A percentile compares a stretch with the other conserved stretches of the same genome.
Evolutionary conservation across 2,329 filamentous ascomycete species (phyloP).

Genomic region (Colletotrichum sp.): DNA sequence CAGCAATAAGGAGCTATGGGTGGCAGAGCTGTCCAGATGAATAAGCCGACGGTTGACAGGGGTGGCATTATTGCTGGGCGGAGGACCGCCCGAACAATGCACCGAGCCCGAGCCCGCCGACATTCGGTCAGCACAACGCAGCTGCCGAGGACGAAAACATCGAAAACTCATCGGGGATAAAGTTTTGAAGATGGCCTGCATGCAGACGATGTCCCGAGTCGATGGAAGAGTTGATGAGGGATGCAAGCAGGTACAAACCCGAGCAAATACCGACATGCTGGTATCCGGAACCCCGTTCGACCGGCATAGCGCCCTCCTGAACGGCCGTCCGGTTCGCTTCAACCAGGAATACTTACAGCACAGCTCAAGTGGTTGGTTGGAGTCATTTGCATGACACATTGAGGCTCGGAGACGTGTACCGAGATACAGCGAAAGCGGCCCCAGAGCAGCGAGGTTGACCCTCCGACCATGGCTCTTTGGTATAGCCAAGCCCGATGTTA

Average conservation of each 20-base stretch:
- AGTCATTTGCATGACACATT: neutral
- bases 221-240: neutral
- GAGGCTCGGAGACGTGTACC: constrained; percentile 5
- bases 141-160: neutral
- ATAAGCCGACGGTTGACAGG: neutral
- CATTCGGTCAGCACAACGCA: neutral
- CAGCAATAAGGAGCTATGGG: neutral
- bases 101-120: constrained; percentile 12
- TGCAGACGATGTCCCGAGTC: neutral
- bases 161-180: neutral
- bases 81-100: constrained; percentile 10
- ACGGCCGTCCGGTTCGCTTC: neutral
- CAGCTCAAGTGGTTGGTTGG: neutral
- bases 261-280: constrained; percentile 14
- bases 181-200: neutral
- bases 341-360: neutral
- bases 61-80: neutral
- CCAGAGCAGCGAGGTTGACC: neutral
- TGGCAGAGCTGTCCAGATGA: neutral
- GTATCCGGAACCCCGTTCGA: neutral
- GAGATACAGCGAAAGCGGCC: constrained; percentile 10
- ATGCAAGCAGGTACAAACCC: neutral
- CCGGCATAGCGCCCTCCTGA: neutral
- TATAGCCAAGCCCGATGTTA: neutral
- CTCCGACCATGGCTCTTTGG: neutral